phyloP scores from a whole-genome alignment of 768 basidiomycete genomes.

The Termitomyces sp. region DNA sequence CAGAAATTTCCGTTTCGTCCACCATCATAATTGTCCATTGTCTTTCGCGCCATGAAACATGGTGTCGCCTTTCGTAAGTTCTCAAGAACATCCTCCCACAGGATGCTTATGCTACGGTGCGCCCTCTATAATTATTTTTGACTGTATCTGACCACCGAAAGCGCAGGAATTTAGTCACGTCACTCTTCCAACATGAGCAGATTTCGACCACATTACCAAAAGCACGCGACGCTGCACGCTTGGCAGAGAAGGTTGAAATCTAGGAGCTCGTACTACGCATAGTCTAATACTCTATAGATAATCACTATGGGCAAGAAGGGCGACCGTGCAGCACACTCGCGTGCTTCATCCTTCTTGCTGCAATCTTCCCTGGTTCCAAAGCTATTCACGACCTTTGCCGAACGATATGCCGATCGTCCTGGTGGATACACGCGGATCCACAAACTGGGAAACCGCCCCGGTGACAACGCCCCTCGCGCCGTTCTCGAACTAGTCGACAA shows the following conservation, averaged over 20 bases:
- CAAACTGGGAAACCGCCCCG: slow-evolving; percentile 81
- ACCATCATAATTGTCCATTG: not conserved
- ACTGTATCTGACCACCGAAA: slow-evolving; percentile 6
- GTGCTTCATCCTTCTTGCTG: slow-evolving; percentile 77
- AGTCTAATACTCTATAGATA: slow-evolving; percentile 41
- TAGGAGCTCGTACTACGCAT: not conserved
- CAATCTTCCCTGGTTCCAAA: slow-evolving; percentile 69
- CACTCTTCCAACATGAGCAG: slow-evolving; percentile 90
- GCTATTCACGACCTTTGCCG: slow-evolving; percentile 72
- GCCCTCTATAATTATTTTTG: not conserved
- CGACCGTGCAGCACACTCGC: slow-evolving; percentile 57
- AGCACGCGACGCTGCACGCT: slow-evolving; percentile 83
- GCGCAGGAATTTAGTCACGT: slow-evolving; percentile 85
- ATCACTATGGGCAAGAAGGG: slow-evolving; percentile 92
- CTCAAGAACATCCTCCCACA: slow-evolving; percentile 85
- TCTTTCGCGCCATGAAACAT: slow-evolving; percentile 70
- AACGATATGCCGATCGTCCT: slow-evolving; percentile 73
- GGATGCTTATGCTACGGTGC: slow-evolving; percentile 90
- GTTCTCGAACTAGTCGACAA: slow-evolving; percentile 95
- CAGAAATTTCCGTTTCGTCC: slow-evolving; percentile 4
- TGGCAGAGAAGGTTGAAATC: slow-evolving; percentile 79
- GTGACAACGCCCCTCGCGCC: slow-evolving; percentile 92
- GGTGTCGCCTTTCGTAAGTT: slow-evolving; percentile 89
- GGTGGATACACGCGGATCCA: slow-evolving; percentile 96
- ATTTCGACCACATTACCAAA: slow-evolving; percentile 95